phyloP scores from a whole-genome alignment of 306 rosid genomes.

The Senna siamea region DNA sequence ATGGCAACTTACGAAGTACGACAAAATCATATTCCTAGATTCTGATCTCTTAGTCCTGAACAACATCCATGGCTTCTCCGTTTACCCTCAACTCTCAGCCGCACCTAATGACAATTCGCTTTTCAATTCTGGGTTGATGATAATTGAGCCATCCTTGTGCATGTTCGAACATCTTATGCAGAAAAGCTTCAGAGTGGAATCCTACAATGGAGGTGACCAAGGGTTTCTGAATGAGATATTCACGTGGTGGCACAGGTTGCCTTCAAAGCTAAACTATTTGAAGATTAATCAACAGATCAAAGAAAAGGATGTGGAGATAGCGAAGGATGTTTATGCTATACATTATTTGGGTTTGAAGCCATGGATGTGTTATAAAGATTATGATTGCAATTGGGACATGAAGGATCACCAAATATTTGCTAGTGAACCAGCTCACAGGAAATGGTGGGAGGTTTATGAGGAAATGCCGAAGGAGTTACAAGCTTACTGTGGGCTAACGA shows the following conservation, averaged over 20 bases:
- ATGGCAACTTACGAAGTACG: slow-evolving; percentile 62
- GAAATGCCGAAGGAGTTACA: slow-evolving; percentile 52
- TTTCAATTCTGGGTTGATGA: slow-evolving; percentile 74
- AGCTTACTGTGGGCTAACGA: slow-evolving; percentile 56
- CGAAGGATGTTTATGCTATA: slow-evolving; percentile 39
- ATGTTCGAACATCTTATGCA: slow-evolving; percentile 53
- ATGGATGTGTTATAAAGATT: slow-evolving; percentile 77
- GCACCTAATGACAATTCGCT: slow-evolving; percentile 43
- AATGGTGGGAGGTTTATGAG: slow-evolving; percentile 76
- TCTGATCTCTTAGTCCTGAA: slow-evolving; percentile 57
- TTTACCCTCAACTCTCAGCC: slow-evolving; percentile 59
- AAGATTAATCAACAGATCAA: slow-evolving; percentile 31
- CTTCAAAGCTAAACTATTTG: slow-evolving; percentile 47
- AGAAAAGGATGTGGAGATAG: slow-evolving; percentile 6
- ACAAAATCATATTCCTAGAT: slow-evolving; percentile 66
- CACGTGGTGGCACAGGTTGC: slow-evolving; percentile 78
- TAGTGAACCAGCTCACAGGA: slow-evolving; percentile 55
- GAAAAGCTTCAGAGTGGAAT: slow-evolving; percentile 41
- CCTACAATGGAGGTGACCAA: slow-evolving; percentile 81
- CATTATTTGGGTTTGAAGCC: slow-evolving; percentile 85
- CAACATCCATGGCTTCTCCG: slow-evolving; percentile 53
- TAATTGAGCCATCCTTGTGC: slow-evolving; percentile 67
- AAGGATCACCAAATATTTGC: slow-evolving; percentile 44
- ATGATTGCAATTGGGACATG: slow-evolving; percentile 82
- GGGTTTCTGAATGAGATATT: slow-evolving; percentile 71